A percentile compares a stretch with the other conserved stretches of the same genome.
Conservation (phyloP, 2,329 filamentous ascomycete species). For the Incumbomyces delicatus region DNA sequence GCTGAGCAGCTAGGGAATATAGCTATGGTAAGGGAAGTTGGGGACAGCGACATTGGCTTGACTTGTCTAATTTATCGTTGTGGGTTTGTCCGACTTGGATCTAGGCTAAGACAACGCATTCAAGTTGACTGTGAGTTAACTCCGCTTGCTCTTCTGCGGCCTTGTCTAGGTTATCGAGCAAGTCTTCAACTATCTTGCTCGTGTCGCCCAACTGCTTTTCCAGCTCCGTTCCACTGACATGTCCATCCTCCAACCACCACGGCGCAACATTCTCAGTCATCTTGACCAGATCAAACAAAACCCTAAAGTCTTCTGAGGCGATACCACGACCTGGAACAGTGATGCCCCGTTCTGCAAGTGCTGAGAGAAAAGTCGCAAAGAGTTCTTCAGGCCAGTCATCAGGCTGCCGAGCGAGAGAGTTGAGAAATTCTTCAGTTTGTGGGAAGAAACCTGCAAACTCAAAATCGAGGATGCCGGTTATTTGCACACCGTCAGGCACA, state of each 20-base stretch:
- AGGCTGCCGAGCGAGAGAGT: constrained; percentile 12
- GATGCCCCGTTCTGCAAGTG: constrained; percentile 10
- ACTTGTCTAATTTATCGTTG: too few relatives aligned
- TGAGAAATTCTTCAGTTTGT: constrained; percentile 23
- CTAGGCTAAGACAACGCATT: too few relatives aligned
- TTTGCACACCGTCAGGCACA: constrained; percentile 5
- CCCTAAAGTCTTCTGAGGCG: constrained; percentile 7
- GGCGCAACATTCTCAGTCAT: constrained; percentile 15
- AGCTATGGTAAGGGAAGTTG: too few relatives aligned
- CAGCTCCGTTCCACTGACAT: not conserved
- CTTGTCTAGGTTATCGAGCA: not conserved
- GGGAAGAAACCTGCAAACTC: constrained; percentile 26
- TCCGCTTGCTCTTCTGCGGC: too few relatives aligned
- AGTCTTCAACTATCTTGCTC: constrained; percentile 13
- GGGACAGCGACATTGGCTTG: too few relatives aligned
- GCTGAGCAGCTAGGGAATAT: too few relatives aligned
- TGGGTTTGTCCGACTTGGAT: too few relatives aligned
- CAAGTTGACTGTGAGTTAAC: too few relatives aligned
- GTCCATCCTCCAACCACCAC: constrained; percentile 13
- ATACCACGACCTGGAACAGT: constrained; percentile 4
- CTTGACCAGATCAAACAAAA: constrained; percentile 11
- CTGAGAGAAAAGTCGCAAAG: constrained; percentile 10
- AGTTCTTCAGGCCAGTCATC: constrained; percentile 12
- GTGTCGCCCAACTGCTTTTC: constrained; percentile 18
- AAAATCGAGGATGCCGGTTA: constrained; percentile 24